phyloP scores from a whole-genome alignment of 2,329 filamentous ascomycete species.

The Cadophora luteo-olivacea region DNA sequence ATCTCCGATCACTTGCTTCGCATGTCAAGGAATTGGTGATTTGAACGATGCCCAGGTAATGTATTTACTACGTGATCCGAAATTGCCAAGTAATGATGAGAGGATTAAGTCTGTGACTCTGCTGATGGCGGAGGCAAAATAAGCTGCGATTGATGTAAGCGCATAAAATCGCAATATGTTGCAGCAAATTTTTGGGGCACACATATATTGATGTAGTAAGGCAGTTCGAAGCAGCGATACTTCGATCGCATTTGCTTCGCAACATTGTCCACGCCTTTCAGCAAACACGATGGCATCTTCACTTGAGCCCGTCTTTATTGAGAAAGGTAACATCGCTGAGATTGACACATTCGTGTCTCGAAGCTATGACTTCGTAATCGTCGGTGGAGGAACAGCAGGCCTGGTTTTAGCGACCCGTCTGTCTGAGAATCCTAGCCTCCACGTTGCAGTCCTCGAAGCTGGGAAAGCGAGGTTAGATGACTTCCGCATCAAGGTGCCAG shows the following conservation, averaged over 20 bases:
- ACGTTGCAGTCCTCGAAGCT: constrained; percentile 50
- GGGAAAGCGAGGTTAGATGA: constrained; percentile 46
- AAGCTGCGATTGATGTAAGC: neutral
- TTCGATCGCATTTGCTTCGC: neutral
- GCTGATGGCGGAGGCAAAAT: constrained; percentile 7
- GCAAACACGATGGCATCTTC: neutral
- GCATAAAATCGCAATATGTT: neutral
- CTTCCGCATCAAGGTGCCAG: constrained; percentile 46
- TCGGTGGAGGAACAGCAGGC: constrained; percentile 53
- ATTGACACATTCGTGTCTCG: constrained; percentile 3
- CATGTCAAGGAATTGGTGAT: neutral
- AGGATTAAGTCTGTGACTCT: neutral
- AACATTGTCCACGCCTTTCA: neutral
- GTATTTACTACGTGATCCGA: neutral
- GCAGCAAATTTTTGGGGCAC: neutral
- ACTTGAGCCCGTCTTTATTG: neutral
- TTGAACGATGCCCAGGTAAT: neutral
- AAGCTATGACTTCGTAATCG: constrained; percentile 48
- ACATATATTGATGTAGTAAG: neutral
- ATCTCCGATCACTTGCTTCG: neutral
- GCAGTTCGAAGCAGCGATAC: neutral
- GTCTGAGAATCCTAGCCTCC: constrained; percentile 45
- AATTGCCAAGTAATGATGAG: neutral
- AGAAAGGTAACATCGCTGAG: neutral
- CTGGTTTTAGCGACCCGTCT: constrained; percentile 50